Conservation (phyloP, 192 early-diverging fungal genomes). For the Allomyces arbusculus region DNA sequence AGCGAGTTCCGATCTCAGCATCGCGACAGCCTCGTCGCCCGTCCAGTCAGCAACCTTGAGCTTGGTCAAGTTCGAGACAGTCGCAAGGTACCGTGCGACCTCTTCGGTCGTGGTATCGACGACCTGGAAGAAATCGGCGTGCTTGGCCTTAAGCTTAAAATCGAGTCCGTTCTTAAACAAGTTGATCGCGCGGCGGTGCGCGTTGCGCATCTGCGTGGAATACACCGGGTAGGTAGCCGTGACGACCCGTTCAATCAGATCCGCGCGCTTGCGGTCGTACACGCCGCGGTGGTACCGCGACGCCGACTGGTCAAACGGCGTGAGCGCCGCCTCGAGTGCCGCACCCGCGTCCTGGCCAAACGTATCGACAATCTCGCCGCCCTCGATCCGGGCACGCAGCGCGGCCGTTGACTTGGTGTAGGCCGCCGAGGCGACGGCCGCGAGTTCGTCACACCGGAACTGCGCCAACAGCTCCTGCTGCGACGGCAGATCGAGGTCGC, state of each 20-base stretch:
- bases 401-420: slow-evolving; percentile 44
- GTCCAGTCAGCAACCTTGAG: slow-evolving; percentile 53
- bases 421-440: slow-evolving; percentile 40
- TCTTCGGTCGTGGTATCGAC: slow-evolving; percentile 22
- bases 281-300: slow-evolving; percentile 74
- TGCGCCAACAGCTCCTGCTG: slow-evolving; percentile 95
- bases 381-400: slow-evolving; percentile 49
- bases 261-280: slow-evolving; percentile 65
- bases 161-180: slow-evolving; percentile 40
- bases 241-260: slow-evolving; percentile 58
- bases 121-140: slow-evolving; percentile 38
- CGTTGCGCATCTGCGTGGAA: slow-evolving; percentile 70
- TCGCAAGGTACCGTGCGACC: slow-evolving; percentile 22
- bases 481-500: slow-evolving; percentile 91
- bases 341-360: slow-evolving; percentile 45
- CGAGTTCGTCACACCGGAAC: slow-evolving; percentile 96
- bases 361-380: slow-evolving; percentile 51
- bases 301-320: slow-evolving; percentile 70
- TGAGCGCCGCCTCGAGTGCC: slow-evolving; percentile 35
- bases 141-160: not conserved
- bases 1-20: slow-evolving; percentile 39
- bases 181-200: slow-evolving; percentile 47
- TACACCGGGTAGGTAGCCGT: slow-evolving; percentile 56
- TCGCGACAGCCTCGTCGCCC: slow-evolving; percentile 29
- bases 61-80: slow-evolving; percentile 29